These are phyloP conservation scores for Termitomyces sp. DNA, from an alignment of 768 basidiomycete species.

Conservation along the genomic window DNA sequence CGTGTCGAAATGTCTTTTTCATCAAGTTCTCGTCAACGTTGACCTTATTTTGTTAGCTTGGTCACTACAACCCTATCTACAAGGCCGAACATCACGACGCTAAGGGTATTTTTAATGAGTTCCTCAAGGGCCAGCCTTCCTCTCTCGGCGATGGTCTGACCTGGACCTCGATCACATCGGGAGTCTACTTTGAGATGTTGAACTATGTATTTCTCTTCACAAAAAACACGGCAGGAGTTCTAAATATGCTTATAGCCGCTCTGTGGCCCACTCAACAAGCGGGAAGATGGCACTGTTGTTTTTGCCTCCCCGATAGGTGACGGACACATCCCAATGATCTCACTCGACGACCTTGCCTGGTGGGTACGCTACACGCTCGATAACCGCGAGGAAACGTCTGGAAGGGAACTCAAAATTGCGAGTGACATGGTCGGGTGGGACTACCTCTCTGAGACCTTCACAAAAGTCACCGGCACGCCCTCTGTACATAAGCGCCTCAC, in stretches of 20 bases:
- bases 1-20: not conserved
- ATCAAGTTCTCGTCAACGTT: not conserved
- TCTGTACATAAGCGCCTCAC: slow-evolving; percentile 25
- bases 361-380: slow-evolving; percentile 34
- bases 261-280: slow-evolving; percentile 28
- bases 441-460: slow-evolving; percentile 29
- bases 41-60: slow-evolving; percentile 8
- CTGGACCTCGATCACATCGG: slow-evolving; percentile 32
- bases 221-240: too few species aligned
- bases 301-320: slow-evolving; percentile 30
- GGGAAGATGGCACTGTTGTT: slow-evolving; percentile 32
- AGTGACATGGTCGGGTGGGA: slow-evolving; percentile 32
- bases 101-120: slow-evolving; percentile 35
- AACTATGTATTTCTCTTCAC: slow-evolving; percentile 21
- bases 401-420: slow-evolving; percentile 29
- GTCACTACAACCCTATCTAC: slow-evolving; percentile 24
- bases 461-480: slow-evolving; percentile 28
- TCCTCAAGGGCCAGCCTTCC: slow-evolving; percentile 28
- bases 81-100: slow-evolving; percentile 33
- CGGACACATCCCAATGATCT: slow-evolving; percentile 32
- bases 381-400: slow-evolving; percentile 27
- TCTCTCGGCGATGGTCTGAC: slow-evolving; percentile 23
- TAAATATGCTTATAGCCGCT: slow-evolving; percentile 14
- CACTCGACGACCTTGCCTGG: slow-evolving; percentile 32
- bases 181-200: slow-evolving; percentile 39